Evolutionary conservation across 306 rosid genomes (phyloP).

Genomic region (Pterocarpus santalinus): DNA sequence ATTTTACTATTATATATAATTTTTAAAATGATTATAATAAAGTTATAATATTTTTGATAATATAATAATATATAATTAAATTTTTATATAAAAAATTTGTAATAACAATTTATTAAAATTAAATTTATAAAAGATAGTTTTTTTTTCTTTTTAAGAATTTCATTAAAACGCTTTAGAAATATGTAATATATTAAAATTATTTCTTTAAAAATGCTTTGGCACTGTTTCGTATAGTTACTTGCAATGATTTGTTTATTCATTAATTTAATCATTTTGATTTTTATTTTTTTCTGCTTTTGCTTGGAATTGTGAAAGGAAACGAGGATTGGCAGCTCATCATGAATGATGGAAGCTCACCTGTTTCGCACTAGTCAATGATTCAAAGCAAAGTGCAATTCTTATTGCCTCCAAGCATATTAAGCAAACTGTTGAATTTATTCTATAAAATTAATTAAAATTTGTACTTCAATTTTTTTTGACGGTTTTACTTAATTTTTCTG

Average conservation of each 20-base stretch:
- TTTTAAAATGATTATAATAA: too few species aligned
- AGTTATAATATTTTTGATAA: too few species aligned
- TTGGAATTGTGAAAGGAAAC: slow-evolving; percentile 48
- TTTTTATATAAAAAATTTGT: too few species aligned
- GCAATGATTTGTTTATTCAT: slow-evolving; percentile 33
- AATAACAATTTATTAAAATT: too few species aligned
- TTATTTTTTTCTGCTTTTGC: slow-evolving; percentile 14
- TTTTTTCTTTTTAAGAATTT: too few species aligned
- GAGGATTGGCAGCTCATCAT: slow-evolving; percentile 60
- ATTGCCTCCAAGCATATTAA: slow-evolving; percentile 20
- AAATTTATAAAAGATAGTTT: too few species aligned
- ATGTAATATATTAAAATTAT: too few species aligned
- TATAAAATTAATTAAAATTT: neutral
- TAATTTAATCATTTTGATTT: neutral
- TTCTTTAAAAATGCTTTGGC: neutral
- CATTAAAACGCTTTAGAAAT: too few species aligned
- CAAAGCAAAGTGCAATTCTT: slow-evolving; percentile 25
- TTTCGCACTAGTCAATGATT: slow-evolving; percentile 48
- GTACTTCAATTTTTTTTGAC: neutral
- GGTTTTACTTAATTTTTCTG: neutral
- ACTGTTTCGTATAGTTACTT: neutral
- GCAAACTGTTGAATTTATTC: slow-evolving; percentile 4
- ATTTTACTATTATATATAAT: too few species aligned
- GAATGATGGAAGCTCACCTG: slow-evolving; percentile 63
- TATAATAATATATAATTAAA: too few species aligned